Conservation (phyloP, 805 yeast genomes). For the Kazachstania psychrophila region DNA sequence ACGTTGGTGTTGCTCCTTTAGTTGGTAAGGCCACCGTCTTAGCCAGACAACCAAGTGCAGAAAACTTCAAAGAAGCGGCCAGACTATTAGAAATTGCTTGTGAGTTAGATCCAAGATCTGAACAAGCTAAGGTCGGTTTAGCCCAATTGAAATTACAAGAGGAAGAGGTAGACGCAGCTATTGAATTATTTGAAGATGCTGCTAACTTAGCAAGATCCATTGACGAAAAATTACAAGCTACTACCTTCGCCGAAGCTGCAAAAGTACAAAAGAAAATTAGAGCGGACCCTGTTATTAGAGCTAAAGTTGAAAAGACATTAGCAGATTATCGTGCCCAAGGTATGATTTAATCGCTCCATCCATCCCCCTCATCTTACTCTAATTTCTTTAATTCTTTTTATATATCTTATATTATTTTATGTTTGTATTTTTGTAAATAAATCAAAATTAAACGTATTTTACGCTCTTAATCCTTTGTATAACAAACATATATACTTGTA, state of each 20-base stretch:
- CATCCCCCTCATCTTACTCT: too few species aligned
- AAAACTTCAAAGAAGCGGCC: slow-evolving; percentile 47
- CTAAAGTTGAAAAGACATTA: slow-evolving; percentile 54
- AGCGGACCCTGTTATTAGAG: slow-evolving; percentile 55
- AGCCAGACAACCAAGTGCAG: slow-evolving; percentile 41
- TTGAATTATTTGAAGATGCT: slow-evolving; percentile 71
- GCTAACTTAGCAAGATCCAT: slow-evolving; percentile 72
- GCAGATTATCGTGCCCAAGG: slow-evolving; percentile 31
- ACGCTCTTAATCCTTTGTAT: too few species aligned
- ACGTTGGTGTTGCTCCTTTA: slow-evolving; percentile 82
- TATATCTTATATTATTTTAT: too few species aligned
- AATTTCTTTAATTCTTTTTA: too few species aligned
- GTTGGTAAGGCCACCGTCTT: slow-evolving; percentile 77
- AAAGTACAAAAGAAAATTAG: slow-evolving; percentile 76
- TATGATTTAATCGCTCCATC: slow-evolving; percentile 11
- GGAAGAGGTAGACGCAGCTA: slow-evolving; percentile 75
- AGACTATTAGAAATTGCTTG: slow-evolving; percentile 64
- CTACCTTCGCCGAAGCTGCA: slow-evolving; percentile 86
- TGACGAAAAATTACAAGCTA: slow-evolving; percentile 83
- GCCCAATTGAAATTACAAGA: slow-evolving; percentile 86
- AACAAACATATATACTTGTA: too few species aligned
- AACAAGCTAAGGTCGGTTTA: slow-evolving; percentile 79
- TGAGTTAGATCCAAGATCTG: slow-evolving; percentile 77
- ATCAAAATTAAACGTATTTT: not conserved
- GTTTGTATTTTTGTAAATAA: slow-evolving; percentile 1